A percentile compares a stretch with the other conserved stretches of the same genome.
These are phyloP conservation scores for Aspergillus eucalypticola DNA, from an alignment of 2,329 filamentous ascomycete species.

Conservation along the genomic window DNA sequence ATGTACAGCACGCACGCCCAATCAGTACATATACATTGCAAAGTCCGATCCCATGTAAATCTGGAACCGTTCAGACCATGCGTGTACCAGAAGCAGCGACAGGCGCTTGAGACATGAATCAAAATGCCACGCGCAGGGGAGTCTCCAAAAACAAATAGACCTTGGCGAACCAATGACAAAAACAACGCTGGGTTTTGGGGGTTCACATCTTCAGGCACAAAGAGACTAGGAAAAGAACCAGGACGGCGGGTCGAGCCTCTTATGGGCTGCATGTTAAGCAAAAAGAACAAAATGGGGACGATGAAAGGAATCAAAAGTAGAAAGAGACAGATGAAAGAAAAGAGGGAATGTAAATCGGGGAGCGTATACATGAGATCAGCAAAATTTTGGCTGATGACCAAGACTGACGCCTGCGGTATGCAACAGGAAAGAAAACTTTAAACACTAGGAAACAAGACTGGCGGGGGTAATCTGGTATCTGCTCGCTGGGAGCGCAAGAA, in stretches of 20 bases:
- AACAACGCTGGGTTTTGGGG: slow-evolving; percentile 16
- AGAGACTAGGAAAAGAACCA: slow-evolving; percentile 16
- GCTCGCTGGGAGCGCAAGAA: slow-evolving; percentile 30
- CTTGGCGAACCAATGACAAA: slow-evolving; percentile 22
- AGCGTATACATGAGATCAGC: slow-evolving; percentile 35
- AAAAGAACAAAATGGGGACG: slow-evolving; percentile 10
- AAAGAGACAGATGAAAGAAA: slow-evolving; percentile 18
- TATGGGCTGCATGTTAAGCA: slow-evolving; percentile 17
- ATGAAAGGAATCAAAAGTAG: slow-evolving; percentile 11
- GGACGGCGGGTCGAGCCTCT: slow-evolving; percentile 21
- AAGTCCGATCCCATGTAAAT: slow-evolving; percentile 21
- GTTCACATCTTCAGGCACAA: slow-evolving; percentile 18
- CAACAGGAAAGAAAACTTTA: slow-evolving; percentile 28
- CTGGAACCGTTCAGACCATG: slow-evolving; percentile 22
- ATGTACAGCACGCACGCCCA: slow-evolving; percentile 34
- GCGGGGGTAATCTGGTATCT: slow-evolving; percentile 22
- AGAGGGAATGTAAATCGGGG: slow-evolving; percentile 25
- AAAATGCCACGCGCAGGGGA: slow-evolving; percentile 23
- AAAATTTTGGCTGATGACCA: slow-evolving; percentile 33
- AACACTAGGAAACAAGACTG: slow-evolving; percentile 25
- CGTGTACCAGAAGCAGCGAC: slow-evolving; percentile 23
- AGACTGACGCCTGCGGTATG: slow-evolving; percentile 43
- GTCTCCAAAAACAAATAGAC: slow-evolving; percentile 26
- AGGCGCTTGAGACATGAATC: slow-evolving; percentile 23
- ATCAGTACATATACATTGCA: slow-evolving; percentile 35